Conservation (phyloP, 2,329 filamentous ascomycete genomes). For the Fusarium acutatum region DNA sequence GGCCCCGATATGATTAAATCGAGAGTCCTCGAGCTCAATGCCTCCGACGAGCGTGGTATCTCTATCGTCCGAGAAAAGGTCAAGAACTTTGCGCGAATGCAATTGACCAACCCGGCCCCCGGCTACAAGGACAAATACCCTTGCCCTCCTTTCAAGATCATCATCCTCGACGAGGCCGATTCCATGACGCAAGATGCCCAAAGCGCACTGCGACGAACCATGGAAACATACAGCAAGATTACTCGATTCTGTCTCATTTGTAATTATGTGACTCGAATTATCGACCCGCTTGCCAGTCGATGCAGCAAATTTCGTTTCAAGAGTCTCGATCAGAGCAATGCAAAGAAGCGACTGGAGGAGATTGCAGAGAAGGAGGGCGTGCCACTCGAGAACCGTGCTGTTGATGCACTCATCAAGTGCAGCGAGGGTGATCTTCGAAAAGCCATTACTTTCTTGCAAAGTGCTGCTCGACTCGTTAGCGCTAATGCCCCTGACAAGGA, state of each 20-base stretch:
- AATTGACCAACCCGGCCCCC: constrained; percentile 82
- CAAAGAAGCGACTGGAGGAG: constrained; percentile 78
- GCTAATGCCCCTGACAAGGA: constrained; percentile 62
- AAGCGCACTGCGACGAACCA: constrained; percentile 88
- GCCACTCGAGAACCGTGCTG: constrained; percentile 76
- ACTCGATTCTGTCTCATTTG: constrained; percentile 97
- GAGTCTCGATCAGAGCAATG: constrained; percentile 87
- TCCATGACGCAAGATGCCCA: constrained; percentile 99
- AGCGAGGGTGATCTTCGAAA: constrained; percentile 95
- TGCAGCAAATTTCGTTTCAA: constrained; percentile 99
- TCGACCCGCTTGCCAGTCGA: constrained; percentile 90
- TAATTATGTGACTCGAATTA: constrained; percentile 98
- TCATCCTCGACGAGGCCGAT: constrained; percentile 97
- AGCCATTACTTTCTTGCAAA: constrained; percentile 95
- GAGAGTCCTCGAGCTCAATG: constrained; percentile 98
- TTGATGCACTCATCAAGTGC: constrained; percentile 85
- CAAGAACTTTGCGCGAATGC: constrained; percentile 96
- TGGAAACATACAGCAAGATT: constrained; percentile 98
- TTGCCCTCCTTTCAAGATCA: constrained; percentile 98
- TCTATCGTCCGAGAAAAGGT: constrained; percentile 97
- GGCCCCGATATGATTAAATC: constrained; percentile 92
- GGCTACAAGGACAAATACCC: constrained; percentile 78
- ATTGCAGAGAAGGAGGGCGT: constrained; percentile 87
- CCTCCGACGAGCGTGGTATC: constrained; percentile 98
- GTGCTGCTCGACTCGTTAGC: constrained; percentile 87